Evolutionary conservation across 139 green algal species (phyloP).

Genomic region (Tetraselmis striata): DNA sequence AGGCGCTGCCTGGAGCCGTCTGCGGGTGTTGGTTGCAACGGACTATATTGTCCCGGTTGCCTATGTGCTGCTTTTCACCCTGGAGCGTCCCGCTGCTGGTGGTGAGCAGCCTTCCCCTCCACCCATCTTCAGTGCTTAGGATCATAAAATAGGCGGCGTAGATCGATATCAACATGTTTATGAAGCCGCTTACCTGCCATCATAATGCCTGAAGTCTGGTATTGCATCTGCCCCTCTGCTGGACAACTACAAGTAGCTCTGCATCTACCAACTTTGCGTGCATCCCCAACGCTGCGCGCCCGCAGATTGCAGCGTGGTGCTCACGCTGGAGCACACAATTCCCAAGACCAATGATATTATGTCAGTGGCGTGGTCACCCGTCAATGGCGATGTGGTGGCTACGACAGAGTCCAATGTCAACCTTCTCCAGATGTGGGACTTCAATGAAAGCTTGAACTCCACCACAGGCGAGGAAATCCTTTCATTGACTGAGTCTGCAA

Average conservation of each 20-base stretch:
- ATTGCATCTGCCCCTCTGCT: too few relatives aligned
- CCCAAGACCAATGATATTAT: neutral
- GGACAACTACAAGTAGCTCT: too few relatives aligned
- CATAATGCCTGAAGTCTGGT: too few relatives aligned
- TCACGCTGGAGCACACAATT: neutral
- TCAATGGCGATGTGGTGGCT: neutral
- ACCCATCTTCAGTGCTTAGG: too few relatives aligned
- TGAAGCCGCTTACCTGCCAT: too few relatives aligned
- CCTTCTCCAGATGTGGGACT: neutral
- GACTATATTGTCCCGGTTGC: neutral
- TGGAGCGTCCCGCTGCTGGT: too few relatives aligned
- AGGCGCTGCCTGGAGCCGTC: neutral
- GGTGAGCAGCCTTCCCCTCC: too few relatives aligned
- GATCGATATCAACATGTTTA: too few relatives aligned
- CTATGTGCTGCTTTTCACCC: neutral
- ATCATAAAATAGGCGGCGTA: too few relatives aligned
- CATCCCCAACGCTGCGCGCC: too few relatives aligned
- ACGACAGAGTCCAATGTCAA: neutral
- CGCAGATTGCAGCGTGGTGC: neutral
- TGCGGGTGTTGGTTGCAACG: neutral
- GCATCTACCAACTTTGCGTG: too few relatives aligned
- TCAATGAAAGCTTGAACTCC: neutral
- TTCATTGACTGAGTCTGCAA: neutral
- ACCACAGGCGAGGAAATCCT: neutral
- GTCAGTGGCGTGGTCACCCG: neutral